Conservation (phyloP, 805 yeast species). For the Kazachstania psychrophila region DNA sequence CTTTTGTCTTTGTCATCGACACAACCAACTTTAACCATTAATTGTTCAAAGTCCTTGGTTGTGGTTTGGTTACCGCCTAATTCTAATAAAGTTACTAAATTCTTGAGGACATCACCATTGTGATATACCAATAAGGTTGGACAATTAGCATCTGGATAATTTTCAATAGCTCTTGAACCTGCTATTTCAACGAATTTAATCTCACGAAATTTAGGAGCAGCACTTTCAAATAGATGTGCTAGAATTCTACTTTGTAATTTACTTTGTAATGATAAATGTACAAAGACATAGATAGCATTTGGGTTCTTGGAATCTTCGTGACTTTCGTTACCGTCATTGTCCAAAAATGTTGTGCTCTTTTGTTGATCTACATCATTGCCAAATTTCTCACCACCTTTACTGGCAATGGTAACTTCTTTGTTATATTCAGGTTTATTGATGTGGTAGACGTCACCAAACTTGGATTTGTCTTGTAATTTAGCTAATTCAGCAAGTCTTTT, state of each 20-base stretch:
- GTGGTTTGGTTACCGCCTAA: conserved; percentile 78
- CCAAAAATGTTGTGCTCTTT: conserved; percentile 1
- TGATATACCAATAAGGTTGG: conserved; percentile 84
- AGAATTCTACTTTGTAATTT: conserved; percentile 67
- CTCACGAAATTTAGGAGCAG: conserved; percentile 66
- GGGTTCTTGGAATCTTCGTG: conserved; percentile 6
- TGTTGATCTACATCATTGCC: not conserved
- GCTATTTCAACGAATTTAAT: conserved; percentile 86
- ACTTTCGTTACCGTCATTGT: conserved; percentile 2
- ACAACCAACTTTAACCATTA: conserved; percentile 59
- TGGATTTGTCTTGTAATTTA: conserved; percentile 43
- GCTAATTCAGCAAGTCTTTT: conserved; percentile 71
- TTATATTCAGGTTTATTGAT: conserved; percentile 84
- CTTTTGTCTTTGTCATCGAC: conserved; percentile 61
- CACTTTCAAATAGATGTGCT: conserved; percentile 42
- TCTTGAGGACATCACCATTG: conserved; percentile 70
- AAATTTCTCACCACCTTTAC: conserved; percentile 30
- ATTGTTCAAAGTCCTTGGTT: conserved; percentile 59
- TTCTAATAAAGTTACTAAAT: conserved; percentile 67
- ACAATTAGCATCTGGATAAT: conserved; percentile 81
- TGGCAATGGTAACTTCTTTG: conserved; percentile 75
- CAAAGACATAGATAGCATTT: conserved; percentile 50
- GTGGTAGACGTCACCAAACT: conserved; percentile 69
- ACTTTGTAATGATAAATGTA: conserved; percentile 65
- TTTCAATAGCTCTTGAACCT: conserved; percentile 85